phyloP scores from a whole-genome alignment of 1,139 yeast genomes.

The Wickerhamomyces sp. region DNA sequence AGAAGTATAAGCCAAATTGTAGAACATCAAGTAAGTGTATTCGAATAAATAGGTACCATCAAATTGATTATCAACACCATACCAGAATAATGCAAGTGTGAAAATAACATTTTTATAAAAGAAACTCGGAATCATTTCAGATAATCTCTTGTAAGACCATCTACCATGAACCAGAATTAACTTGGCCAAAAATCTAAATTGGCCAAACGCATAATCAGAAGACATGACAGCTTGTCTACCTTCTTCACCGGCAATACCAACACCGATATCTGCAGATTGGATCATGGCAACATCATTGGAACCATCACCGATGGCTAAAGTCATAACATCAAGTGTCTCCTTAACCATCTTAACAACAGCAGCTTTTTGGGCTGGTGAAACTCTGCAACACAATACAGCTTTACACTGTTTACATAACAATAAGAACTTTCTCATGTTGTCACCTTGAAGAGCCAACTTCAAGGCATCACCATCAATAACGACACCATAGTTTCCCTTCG shows the following conservation, averaged over 20 bases:
- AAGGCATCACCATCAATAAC: slow-evolving; percentile 93
- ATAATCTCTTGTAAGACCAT: slow-evolving; percentile 88
- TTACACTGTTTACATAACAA: slow-evolving; percentile 89
- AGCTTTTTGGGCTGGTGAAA: slow-evolving; percentile 96
- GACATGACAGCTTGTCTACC: slow-evolving; percentile 99
- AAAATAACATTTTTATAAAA: slow-evolving; percentile 91
- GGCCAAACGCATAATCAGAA: slow-evolving; percentile 95
- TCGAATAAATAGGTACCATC: slow-evolving; percentile 93
- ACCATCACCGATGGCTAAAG: slow-evolving; percentile 96
- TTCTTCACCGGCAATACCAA: slow-evolving; percentile 98
- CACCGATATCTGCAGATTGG: slow-evolving; percentile 96
- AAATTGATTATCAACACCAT: slow-evolving; percentile 76
- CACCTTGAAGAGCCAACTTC: slow-evolving; percentile 60
- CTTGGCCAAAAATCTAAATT: slow-evolving; percentile 78
- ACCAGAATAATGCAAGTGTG: slow-evolving; percentile 89
- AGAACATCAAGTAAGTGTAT: slow-evolving; percentile 87
- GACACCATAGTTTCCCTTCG: slow-evolving; percentile 73
- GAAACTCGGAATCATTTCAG: slow-evolving; percentile 93
- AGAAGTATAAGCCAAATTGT: slow-evolving; percentile 92
- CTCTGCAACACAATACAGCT: slow-evolving; percentile 93
- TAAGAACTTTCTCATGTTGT: slow-evolving; percentile 64
- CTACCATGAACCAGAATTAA: slow-evolving; percentile 88
- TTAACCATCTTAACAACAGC: slow-evolving; percentile 90
- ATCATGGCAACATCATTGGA: slow-evolving; percentile 99
- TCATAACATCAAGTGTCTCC: slow-evolving; percentile 75